Percentiles rank a stretch among this genome's conserved stretches.
These are phyloP conservation scores for Oryza coarctata DNA, from an alignment of 176 grass and related monocot genomes.

Conservation along the genomic window DNA sequence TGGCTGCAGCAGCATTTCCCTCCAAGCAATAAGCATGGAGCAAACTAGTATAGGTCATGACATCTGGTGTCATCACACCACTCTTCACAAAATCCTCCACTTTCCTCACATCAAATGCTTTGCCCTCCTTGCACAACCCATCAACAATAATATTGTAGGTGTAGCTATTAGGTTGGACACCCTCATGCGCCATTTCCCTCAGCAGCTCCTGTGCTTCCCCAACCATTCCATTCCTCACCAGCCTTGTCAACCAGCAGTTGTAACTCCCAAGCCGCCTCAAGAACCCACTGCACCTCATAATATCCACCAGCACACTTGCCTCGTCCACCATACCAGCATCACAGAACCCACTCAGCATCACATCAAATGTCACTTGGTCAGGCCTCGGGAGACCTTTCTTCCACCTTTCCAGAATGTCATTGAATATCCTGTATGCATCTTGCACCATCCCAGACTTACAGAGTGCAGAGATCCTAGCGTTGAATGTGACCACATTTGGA, in stretches of 20 bases:
- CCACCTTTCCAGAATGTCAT: constrained; percentile 83
- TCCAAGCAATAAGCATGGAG: constrained; percentile 77
- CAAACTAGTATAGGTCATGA: constrained; percentile 84
- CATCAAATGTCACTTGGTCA: constrained; percentile 76
- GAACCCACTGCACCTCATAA: constrained; percentile 77
- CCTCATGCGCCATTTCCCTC: constrained; percentile 66
- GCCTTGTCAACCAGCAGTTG: constrained; percentile 81
- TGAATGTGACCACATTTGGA: constrained; percentile 91
- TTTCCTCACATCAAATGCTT: constrained; percentile 66
- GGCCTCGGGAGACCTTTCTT: constrained; percentile 71
- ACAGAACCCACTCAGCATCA: constrained; percentile 85
- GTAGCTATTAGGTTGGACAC: constrained; percentile 70
- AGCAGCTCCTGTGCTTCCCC: constrained; percentile 65
- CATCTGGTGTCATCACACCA: constrained; percentile 67
- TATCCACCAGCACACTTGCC: constrained; percentile 63
- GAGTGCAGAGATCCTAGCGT: constrained; percentile 81
- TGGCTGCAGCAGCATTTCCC: constrained; percentile 56
- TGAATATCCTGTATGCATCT: constrained; percentile 85
- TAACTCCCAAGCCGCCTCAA: constrained; percentile 70
- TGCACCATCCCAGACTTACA: constrained; percentile 69
- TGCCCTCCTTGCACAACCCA: constrained; percentile 84
- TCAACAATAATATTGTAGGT: constrained; percentile 88
- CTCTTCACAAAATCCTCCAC: constrained; percentile 73
- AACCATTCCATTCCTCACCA: constrained; percentile 64
- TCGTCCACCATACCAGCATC: constrained; percentile 75